Percentiles rank a stretch among this genome's conserved stretches.
phyloP scores from a whole-genome alignment of 202 grass and related monocot species.

The Brachypodium distachyon region DNA sequence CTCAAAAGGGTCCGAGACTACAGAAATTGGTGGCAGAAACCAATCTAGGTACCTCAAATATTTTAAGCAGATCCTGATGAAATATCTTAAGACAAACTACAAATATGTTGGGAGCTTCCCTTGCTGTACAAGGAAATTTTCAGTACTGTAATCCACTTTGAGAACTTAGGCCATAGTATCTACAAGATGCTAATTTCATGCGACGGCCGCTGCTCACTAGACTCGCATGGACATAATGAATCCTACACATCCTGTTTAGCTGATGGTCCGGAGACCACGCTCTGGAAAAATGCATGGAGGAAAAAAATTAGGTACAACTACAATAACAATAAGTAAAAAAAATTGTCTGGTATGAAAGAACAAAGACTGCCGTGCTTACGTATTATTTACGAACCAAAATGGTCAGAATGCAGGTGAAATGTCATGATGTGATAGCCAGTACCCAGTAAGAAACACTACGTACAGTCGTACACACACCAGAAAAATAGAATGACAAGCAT shows the following conservation, averaged over 20 bases:
- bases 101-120: neutral
- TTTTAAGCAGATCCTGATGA: too few species aligned
- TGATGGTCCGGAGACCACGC: slow-evolving; percentile 25
- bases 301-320: too few species aligned
- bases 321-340: too few species aligned
- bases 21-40: too few species aligned
- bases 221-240: slow-evolving; percentile 23
- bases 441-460: too few species aligned
- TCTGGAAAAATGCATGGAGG: slow-evolving; percentile 22
- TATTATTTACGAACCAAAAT: neutral
- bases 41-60: too few species aligned
- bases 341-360: neutral
- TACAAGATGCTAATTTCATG: slow-evolving; percentile 59
- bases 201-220: slow-evolving; percentile 23
- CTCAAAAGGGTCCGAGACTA: too few species aligned
- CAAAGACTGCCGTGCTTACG: neutral
- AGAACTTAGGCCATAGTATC: slow-evolving; percentile 50
- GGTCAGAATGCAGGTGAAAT: neutral
- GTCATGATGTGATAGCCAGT: neutral
- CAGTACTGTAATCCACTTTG: slow-evolving; percentile 28
- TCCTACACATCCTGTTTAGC: slow-evolving; percentile 3
- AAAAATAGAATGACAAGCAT: too few species aligned
- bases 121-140: slow-evolving; percentile 59
- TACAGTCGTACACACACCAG: too few species aligned
- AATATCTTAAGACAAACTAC: too few species aligned